Conservation (phyloP, 352 stramenopile species). For the Globisporangium iwayamae region DNA sequence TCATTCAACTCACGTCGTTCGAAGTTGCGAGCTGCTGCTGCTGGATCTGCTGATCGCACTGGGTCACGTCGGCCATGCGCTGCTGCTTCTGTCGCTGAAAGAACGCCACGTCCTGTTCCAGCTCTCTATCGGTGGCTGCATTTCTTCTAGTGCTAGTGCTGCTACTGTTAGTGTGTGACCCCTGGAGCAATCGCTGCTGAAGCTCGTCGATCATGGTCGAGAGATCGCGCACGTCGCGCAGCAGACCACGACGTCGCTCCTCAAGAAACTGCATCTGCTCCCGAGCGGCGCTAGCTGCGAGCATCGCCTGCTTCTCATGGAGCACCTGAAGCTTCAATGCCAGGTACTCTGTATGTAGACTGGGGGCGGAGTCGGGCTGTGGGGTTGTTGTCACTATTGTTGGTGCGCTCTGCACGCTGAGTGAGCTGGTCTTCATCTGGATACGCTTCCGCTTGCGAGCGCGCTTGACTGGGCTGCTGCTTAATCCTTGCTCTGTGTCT, state of each 20-base stretch:
- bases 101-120: slow-evolving; percentile 4
- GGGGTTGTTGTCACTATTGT: neutral
- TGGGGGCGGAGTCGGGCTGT: neutral
- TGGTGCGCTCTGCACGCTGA: neutral
- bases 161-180: neutral
- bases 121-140: neutral
- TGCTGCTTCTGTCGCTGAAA: slow-evolving; percentile 9
- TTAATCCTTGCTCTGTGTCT: neutral
- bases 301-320: neutral
- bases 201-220: slow-evolving; percentile 5
- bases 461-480: neutral
- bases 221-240: slow-evolving; percentile 10
- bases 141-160: neutral
- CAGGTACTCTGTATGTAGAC: neutral
- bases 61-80: neutral
- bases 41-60: slow-evolving; percentile 14
- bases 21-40: neutral
- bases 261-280: slow-evolving; percentile 8
- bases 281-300: neutral
- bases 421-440: neutral
- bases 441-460: neutral
- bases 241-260: neutral
- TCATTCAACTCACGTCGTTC: neutral
- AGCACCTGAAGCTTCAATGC: slow-evolving; percentile 2
- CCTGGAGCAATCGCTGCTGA: neutral